Base-by-base conservation (phyloP, 2,329 filamentous ascomycete species). In the Exophiala viscosa region DNA sequence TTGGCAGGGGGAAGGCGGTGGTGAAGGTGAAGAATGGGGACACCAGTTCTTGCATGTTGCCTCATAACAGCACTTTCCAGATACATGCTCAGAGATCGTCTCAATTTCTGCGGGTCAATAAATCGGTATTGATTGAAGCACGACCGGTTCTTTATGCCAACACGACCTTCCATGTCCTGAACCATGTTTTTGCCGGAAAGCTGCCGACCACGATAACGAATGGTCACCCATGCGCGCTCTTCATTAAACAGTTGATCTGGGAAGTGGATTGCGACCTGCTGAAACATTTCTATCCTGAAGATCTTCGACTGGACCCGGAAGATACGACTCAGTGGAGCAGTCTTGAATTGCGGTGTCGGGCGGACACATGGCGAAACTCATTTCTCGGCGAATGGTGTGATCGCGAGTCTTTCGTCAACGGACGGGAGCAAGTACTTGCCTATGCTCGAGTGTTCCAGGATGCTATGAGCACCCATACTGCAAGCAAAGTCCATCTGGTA, bases 1-100 rank as follows among this genome's bases (percentile, higher is more conserved):
- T 81, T 32, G 58, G 58, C 28, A 36, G 31, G 18, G 54, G 54
- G 4, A 57, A 55, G 48, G 48, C 32, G 11, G n/a, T 56, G 11
- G 20, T 62, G 5, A 39, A 56, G 11, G 41, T 40, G 41, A 49
- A 50, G 15, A 28, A 17, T 28, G 56, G 53, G 17, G 50, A 55
- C 15, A 48, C 51, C 13, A 54, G 38, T 35, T 20, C 55, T 34
- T 48, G 46, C 45, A 20, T 62, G n/a, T 10, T 60, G 10, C 60
- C 58, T 14, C 48, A 28, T 32, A 40, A 32, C 18, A 44, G 45
- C 40, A 18, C 38, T 6, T 38, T 50, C 18, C 46, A 33, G 17
- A 54, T 32, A 38, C 45, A 33, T 11, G 38, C 39, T 11, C 23
- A 43, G 9, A 40, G 58, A 42, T 58, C 54, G 4, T 52, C 54